A percentile compares a stretch with the other conserved stretches of the same genome.
phyloP scores from a whole-genome alignment of 495 filamentous ascomycete genomes.

The Daldinia concentrica region DNA sequence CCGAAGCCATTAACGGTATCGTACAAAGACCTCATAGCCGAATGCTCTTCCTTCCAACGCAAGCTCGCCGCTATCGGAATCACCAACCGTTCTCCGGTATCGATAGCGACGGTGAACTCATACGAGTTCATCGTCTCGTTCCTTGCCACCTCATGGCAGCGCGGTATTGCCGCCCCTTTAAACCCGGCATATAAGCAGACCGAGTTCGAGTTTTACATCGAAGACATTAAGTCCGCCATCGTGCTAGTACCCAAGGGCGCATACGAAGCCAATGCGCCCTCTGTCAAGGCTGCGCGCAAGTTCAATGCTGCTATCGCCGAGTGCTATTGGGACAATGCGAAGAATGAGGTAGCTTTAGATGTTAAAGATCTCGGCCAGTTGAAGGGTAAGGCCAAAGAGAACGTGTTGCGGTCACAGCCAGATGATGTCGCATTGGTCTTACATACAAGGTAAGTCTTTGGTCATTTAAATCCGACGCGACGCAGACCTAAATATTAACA shows the following conservation, averaged over 20 bases:
- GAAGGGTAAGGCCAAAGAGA: constrained; percentile 57
- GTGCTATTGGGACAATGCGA: constrained; percentile 73
- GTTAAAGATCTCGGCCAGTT: constrained; percentile 77
- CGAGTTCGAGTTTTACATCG: constrained; percentile 90
- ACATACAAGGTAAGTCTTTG: constrained; percentile 57
- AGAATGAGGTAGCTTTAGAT: constrained; percentile 72
- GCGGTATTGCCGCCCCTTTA: constrained; percentile 80
- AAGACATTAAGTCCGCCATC: constrained; percentile 79
- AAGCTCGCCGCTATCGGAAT: constrained; percentile 78
- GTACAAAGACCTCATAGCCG: constrained; percentile 67
- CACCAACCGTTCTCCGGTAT: constrained; percentile 69
- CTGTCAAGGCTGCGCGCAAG: constrained; percentile 76
- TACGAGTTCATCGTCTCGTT: constrained; percentile 86
- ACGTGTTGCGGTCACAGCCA: constrained; percentile 65
- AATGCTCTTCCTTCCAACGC: constrained; percentile 71
- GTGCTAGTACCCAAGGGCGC: constrained; percentile 76
- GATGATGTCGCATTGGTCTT: constrained; percentile 76
- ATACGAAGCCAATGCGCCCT: constrained; percentile 67
- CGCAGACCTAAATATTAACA: constrained; percentile 11
- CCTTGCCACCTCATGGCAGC: constrained; percentile 78
- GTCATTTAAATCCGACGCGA: constrained; percentile 45
- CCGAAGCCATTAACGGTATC: constrained; percentile 67
- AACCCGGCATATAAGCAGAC: constrained; percentile 86
- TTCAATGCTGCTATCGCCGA: constrained; percentile 83
- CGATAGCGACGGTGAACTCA: constrained; percentile 79